Conservation (phyloP, 306 rosid species). For the Rosa chinensis region DNA sequence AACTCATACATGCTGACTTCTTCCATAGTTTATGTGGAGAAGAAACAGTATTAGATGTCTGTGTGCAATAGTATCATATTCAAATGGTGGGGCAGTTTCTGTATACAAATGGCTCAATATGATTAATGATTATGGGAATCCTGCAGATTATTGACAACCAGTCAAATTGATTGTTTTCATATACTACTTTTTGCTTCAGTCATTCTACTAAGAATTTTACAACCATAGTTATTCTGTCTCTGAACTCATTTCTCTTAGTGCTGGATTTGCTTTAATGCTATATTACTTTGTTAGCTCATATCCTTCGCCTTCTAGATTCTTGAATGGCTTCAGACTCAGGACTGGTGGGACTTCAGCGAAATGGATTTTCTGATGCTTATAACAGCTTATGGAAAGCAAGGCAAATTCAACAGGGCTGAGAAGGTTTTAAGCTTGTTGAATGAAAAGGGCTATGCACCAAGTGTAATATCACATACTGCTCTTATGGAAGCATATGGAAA, state of each 20-base stretch:
- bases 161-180: not conserved
- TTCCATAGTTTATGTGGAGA: not conserved
- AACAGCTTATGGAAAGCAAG: slow-evolving; percentile 90
- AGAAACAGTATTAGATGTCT: not conserved
- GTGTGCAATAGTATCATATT: not conserved
- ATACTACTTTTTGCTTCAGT: not conserved
- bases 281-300: slow-evolving; percentile 13
- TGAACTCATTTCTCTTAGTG: slow-evolving; percentile 1
- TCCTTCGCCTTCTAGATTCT: slow-evolving; percentile 57
- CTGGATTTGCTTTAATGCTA: slow-evolving; percentile 12
- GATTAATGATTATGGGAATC: not conserved
- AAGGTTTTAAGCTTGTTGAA: slow-evolving; percentile 66
- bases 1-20: not conserved
- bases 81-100: not conserved
- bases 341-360: slow-evolving; percentile 88
- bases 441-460: slow-evolving; percentile 67
- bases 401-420: slow-evolving; percentile 77
- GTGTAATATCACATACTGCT: slow-evolving; percentile 83
- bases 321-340: slow-evolving; percentile 81
- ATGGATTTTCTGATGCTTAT: slow-evolving; percentile 92
- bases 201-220: not conserved
- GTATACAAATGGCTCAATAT: not conserved
- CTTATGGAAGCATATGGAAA: slow-evolving; percentile 98
- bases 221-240: not conserved
- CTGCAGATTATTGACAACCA: slow-evolving; percentile 6